phyloP scores from a whole-genome alignment of 2,329 filamentous ascomycete genomes.

The Camptophora hylomeconis region DNA sequence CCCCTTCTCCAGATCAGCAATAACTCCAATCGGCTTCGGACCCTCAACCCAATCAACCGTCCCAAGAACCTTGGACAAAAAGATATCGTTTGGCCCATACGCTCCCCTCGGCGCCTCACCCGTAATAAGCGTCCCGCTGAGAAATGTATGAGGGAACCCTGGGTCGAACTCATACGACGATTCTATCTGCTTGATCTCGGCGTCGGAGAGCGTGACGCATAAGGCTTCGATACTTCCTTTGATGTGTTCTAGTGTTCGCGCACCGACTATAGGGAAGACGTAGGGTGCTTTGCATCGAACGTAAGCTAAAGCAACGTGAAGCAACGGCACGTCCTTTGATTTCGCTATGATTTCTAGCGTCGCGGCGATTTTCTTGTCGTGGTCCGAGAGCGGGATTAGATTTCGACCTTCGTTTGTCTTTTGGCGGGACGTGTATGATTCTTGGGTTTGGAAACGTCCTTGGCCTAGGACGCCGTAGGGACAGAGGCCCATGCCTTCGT shows the following conservation, averaged over 20 bases:
- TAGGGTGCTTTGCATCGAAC: conserved; percentile 38
- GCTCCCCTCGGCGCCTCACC: background rate
- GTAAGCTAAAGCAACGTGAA: conserved; percentile 34
- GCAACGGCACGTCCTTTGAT: conserved; percentile 6
- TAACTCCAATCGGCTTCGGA: background rate
- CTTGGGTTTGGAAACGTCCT: conserved; percentile 35
- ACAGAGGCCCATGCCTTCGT: conserved; percentile 49
- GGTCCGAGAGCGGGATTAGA: conserved; percentile 8
- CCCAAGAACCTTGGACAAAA: conserved; percentile 2
- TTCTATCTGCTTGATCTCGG: conserved; percentile 45
- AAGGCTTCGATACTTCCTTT: conserved; percentile 44
- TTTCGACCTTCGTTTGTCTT: conserved; percentile 14
- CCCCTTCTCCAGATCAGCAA: too few relatives aligned
- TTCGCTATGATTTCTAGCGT: conserved; percentile 14
- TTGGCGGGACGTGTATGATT: conserved; percentile 21
- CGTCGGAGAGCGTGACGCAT: conserved; percentile 34
- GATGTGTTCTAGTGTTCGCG: conserved; percentile 40
- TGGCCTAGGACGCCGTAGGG: conserved; percentile 43
- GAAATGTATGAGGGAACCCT: conserved; percentile 40
- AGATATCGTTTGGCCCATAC: conserved; percentile 2
- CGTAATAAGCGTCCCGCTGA: conserved; percentile 18
- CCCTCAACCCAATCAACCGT: conserved; percentile 1
- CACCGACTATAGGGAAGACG: conserved; percentile 42
- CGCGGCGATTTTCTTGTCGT: conserved; percentile 11
- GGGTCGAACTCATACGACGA: conserved; percentile 38